phyloP scores from a whole-genome alignment of 2,329 filamentous ascomycete genomes.

The Trichoderma atrobrunneum region DNA sequence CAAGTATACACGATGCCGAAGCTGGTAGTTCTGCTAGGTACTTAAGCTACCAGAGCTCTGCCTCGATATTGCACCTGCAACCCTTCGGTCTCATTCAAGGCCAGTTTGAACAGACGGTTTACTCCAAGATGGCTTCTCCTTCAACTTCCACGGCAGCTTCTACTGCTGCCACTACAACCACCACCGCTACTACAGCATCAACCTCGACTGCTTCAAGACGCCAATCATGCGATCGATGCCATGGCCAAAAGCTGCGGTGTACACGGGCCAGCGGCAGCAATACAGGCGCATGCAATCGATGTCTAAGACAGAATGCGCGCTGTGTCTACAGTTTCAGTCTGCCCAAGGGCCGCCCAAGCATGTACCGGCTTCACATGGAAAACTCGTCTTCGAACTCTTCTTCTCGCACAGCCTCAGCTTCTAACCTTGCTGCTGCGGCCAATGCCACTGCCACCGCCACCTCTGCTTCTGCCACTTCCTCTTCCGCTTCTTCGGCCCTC shows the following conservation, averaged over 20 bases:
- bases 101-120: not conserved
- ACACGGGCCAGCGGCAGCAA: conserved; percentile 1
- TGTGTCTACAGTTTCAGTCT: conserved; percentile 7
- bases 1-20: no score
- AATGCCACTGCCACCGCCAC: no score
- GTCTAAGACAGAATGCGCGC: not conserved
- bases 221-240: conserved; percentile 18
- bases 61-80: not conserved
- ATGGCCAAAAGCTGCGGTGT: conserved; percentile 16
- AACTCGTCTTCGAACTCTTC: not conserved
- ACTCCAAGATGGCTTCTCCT: no score
- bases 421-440: no score
- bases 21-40: no score
- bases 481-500: no score
- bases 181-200: not conserved
- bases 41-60: not conserved
- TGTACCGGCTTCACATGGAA: not conserved
- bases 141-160: no score
- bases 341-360: conserved; percentile 13
- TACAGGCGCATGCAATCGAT: conserved; percentile 4
- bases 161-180: no score
- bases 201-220: not conserved
- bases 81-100: no score
- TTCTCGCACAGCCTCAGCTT: no score
- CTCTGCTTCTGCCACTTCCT: no score